phyloP scores from a whole-genome alignment of 2,329 filamentous ascomycete genomes.

The Zymoseptoria passerinii region DNA sequence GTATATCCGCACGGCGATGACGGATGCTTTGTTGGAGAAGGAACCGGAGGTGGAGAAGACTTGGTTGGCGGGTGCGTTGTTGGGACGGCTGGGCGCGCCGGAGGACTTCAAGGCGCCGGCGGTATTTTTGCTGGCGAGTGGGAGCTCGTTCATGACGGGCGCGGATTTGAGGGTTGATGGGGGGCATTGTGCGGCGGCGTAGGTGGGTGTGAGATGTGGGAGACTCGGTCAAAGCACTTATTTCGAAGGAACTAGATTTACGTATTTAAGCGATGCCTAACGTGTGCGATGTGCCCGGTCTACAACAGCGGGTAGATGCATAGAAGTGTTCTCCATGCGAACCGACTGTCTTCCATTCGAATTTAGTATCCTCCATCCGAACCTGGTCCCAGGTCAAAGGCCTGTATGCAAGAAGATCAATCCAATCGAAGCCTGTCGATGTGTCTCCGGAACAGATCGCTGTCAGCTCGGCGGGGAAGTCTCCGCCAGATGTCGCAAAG shows the following conservation, averaged over 20 bases:
- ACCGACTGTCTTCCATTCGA: not conserved
- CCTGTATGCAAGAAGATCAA: too few relatives aligned
- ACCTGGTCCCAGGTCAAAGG: too few relatives aligned
- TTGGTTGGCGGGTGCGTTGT: constrained; percentile 47
- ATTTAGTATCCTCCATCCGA: too few relatives aligned
- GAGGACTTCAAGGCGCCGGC: constrained; percentile 58
- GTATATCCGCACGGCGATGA: constrained; percentile 32
- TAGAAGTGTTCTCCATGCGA: not conserved
- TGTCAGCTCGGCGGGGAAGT: too few relatives aligned
- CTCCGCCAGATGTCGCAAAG: too few relatives aligned
- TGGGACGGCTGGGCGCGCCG: constrained; percentile 46
- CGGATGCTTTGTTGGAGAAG: constrained; percentile 29
- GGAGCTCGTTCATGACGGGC: constrained; percentile 63
- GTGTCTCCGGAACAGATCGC: too few relatives aligned
- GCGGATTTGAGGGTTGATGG: constrained; percentile 63
- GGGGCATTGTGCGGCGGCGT: constrained; percentile 43
- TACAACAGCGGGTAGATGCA: too few relatives aligned
- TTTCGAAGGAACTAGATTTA: not conserved
- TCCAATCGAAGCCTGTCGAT: too few relatives aligned
- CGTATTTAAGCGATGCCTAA: not conserved
- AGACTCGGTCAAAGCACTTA: not conserved
- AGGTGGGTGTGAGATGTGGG: not conserved
- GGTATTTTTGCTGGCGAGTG: constrained; percentile 58
- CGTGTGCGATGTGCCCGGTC: too few relatives aligned
- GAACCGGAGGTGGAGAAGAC: constrained; percentile 45